Percentiles rank a stretch among this genome's conserved stretches.
Evolutionary conservation across 2,329 filamentous ascomycete species (phyloP).

Genomic region (Cercospora zeina): DNA sequence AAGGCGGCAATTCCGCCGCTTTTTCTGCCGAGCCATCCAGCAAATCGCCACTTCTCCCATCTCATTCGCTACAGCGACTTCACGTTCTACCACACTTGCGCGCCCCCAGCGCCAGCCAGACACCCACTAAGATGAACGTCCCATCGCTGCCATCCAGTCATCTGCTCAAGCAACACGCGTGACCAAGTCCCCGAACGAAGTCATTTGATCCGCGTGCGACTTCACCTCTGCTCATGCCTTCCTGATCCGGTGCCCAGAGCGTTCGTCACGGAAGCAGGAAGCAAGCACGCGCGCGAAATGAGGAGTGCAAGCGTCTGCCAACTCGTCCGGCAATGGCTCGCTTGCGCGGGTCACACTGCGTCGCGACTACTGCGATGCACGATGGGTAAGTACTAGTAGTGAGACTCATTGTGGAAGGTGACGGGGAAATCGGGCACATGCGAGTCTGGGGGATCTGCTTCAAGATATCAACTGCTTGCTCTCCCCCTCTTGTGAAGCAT

Average conservation of each 20-base stretch:
- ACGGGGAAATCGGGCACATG: not conserved
- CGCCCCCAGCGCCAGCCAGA: conserved; percentile 18
- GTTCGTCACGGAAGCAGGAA: conserved; percentile 11
- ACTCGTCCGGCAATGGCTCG: conserved; percentile 8
- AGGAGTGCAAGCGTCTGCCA: not conserved
- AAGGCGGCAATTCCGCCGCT: not conserved
- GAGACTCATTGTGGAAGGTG: not conserved
- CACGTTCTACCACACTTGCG: conserved; percentile 5
- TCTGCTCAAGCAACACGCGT: conserved; percentile 16
- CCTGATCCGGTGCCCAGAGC: conserved; percentile 14
- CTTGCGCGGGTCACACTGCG: not conserved
- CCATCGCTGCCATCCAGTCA: conserved; percentile 21
- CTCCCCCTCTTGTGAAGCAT: not conserved
- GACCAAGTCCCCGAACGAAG: not conserved
- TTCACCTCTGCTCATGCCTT: conserved; percentile 13
- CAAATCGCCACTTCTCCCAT: conserved; percentile 10
- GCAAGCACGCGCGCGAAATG: conserved; percentile 6
- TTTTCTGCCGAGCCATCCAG: not conserved
- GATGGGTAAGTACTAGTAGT: not conserved
- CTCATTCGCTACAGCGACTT: conserved; percentile 10
- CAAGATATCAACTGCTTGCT: not conserved
- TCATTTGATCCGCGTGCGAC: conserved; percentile 17
- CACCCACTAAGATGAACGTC: conserved; percentile 20
- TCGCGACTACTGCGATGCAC: not conserved
- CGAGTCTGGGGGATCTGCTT: not conserved